These are phyloP conservation scores for Sclerotinia subarctica DNA, from an alignment of 2,329 filamentous ascomycete genomes.

Conservation along the genomic window DNA sequence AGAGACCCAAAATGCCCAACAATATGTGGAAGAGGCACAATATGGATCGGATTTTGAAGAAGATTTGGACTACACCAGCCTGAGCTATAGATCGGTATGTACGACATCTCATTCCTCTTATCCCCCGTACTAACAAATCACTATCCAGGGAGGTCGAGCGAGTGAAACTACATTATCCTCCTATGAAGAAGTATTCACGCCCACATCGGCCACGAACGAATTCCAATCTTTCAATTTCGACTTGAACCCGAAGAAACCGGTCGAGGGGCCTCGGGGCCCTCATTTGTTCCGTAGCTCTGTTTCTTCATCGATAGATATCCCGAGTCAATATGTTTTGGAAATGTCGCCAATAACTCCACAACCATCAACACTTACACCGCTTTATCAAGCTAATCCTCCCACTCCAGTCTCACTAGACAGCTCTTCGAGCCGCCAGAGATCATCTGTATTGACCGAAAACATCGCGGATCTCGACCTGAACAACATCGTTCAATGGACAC, in stretches of 20 bases:
- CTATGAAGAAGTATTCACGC: constrained; percentile 79
- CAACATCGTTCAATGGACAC: constrained; percentile 64
- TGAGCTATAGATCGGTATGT: constrained; percentile 71
- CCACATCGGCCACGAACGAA: constrained; percentile 58
- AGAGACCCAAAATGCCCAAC: constrained; percentile 6
- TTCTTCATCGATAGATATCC: constrained; percentile 52
- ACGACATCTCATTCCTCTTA: constrained; percentile 21
- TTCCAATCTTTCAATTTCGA: constrained; percentile 61
- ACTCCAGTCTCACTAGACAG: not conserved
- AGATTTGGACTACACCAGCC: constrained; percentile 59
- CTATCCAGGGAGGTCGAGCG: constrained; percentile 59
- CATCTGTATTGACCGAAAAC: constrained; percentile 45
- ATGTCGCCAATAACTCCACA: constrained; percentile 73
- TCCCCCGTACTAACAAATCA: constrained; percentile 22
- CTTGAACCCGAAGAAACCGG: constrained; percentile 55
- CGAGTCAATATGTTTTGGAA: constrained; percentile 54
- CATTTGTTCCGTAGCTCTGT: constrained; percentile 78
- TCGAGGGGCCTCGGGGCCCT: constrained; percentile 78
- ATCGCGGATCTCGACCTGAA: constrained; percentile 55
- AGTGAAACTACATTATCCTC: constrained; percentile 87
- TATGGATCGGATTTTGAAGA: constrained; percentile 19
- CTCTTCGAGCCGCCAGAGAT: constrained; percentile 2
- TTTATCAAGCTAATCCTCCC: constrained; percentile 27
- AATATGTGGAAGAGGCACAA: constrained; percentile 15
- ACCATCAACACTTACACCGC: constrained; percentile 43